phyloP scores from a whole-genome alignment of 2,329 filamentous ascomycete genomes.

The Lasiodiplodia hormozganensis region DNA sequence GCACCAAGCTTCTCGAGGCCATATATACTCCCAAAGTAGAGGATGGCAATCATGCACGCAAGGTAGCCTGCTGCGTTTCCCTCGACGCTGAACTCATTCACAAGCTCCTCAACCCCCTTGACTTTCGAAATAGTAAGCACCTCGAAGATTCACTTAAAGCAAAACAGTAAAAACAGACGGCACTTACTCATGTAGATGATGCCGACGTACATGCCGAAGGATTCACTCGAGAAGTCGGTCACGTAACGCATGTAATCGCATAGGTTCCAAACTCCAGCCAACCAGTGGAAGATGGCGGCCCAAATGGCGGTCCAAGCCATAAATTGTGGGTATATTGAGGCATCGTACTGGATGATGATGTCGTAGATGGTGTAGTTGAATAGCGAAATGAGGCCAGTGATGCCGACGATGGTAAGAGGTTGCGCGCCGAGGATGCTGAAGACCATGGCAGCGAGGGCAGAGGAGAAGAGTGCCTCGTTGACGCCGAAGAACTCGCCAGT shows the following conservation, averaged over 20 bases:
- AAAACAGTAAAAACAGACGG: too few relatives aligned
- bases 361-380: slow-evolving; percentile 69
- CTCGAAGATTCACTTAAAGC: too few relatives aligned
- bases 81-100: slow-evolving; percentile 56
- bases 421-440: slow-evolving; percentile 61
- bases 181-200: slow-evolving; percentile 61
- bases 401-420: slow-evolving; percentile 64
- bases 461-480: slow-evolving; percentile 63
- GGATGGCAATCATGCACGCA: slow-evolving; percentile 57
- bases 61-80: slow-evolving; percentile 55
- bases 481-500: slow-evolving; percentile 63
- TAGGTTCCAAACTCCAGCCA: slow-evolving; percentile 59
- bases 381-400: slow-evolving; percentile 57
- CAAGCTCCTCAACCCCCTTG: slow-evolving; percentile 64
- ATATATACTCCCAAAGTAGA: slow-evolving; percentile 60
- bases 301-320: slow-evolving; percentile 65
- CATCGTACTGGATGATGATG: slow-evolving; percentile 59
- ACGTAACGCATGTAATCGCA: slow-evolving; percentile 67
- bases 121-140: slow-evolving; percentile 42
- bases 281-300: slow-evolving; percentile 65
- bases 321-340: slow-evolving; percentile 59
- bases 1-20: slow-evolving; percentile 57
- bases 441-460: slow-evolving; percentile 62
- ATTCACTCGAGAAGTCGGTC: slow-evolving; percentile 62
- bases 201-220: slow-evolving; percentile 63